These are phyloP conservation scores for Mitragyna speciosa DNA, from an alignment of 257 asterid genomes.

Conservation along the genomic window DNA sequence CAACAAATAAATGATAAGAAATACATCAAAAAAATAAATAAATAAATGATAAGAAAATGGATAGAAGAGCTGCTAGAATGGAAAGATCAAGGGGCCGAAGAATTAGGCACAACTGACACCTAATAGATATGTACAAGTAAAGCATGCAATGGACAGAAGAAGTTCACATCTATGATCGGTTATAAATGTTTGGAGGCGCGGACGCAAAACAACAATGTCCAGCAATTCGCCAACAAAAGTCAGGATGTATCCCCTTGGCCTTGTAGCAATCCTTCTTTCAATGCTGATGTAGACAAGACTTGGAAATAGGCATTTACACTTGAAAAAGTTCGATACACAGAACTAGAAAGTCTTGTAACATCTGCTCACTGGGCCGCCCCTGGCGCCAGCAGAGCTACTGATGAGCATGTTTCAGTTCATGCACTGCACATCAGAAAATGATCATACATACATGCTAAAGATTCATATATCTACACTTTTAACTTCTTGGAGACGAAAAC, in stretches of 20 bases:
- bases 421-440: neutral
- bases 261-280: neutral
- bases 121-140: neutral
- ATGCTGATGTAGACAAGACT: constrained; percentile 1
- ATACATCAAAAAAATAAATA: too few relatives aligned
- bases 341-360: neutral
- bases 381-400: neutral
- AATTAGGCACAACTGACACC: neutral
- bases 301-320: neutral
- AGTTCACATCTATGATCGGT: neutral
- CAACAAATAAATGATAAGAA: too few relatives aligned
- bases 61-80: too few relatives aligned
- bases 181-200: neutral
- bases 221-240: neutral
- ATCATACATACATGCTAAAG: neutral
- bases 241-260: neutral
- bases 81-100: too few relatives aligned
- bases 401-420: neutral
- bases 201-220: neutral
- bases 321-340: neutral
- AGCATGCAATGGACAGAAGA: neutral
- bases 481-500: neutral
- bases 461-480: neutral
- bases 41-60: too few relatives aligned
- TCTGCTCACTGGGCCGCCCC: neutral